phyloP scores from a whole-genome alignment of 371 early-diverging fungal genomes.

The Mortierella sp. region DNA sequence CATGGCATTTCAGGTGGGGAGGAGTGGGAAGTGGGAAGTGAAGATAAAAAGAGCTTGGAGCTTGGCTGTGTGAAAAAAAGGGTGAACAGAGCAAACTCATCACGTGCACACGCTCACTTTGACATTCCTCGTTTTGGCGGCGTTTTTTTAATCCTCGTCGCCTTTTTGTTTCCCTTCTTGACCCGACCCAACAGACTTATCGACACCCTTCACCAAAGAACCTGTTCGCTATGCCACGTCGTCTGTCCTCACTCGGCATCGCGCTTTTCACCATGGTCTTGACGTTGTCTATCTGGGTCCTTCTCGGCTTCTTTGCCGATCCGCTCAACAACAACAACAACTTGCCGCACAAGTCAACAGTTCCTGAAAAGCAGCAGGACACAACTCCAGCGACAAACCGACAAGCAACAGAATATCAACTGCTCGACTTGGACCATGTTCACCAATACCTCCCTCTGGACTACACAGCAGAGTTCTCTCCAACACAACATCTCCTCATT shows the following conservation, averaged over 20 bases:
- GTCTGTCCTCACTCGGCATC: background rate
- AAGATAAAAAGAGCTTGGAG: too few relatives aligned
- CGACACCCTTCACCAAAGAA: background rate
- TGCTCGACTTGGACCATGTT: constrained; percentile 17
- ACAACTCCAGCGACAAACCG: background rate
- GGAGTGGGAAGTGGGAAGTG: background rate
- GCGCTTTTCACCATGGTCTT: background rate
- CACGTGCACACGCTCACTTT: background rate
- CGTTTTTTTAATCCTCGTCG: background rate
- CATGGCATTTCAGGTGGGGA: constrained; percentile 69
- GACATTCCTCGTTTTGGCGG: too few relatives aligned
- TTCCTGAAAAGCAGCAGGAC: background rate
- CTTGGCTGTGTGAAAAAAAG: background rate
- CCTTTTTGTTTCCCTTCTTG: background rate
- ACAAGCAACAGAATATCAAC: constrained; percentile 13
- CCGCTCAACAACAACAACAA: background rate
- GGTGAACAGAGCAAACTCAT: background rate
- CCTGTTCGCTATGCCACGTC: background rate
- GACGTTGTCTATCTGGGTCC: background rate
- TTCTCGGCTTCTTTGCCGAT: background rate
- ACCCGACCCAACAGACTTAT: background rate
- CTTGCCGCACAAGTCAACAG: background rate
- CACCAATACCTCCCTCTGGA: background rate
- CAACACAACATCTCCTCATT: constrained; percentile 64
- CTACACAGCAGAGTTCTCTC: constrained; percentile 1